Conservation (phyloP, 108 stramenopile species). For the Cyclotella distinguenda region DNA sequence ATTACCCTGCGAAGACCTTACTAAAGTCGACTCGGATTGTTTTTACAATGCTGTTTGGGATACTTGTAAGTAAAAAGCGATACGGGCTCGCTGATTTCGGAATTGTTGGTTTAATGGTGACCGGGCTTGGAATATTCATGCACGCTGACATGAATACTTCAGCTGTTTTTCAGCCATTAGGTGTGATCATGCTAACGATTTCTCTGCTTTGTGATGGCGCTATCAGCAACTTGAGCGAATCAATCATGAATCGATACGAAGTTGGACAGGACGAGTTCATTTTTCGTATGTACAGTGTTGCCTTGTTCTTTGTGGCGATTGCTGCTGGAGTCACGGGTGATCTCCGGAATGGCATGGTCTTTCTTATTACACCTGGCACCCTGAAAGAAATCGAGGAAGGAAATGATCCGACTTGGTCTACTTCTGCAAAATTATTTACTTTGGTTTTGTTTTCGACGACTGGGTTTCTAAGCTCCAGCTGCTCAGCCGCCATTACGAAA, state of each 20-base stretch:
- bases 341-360: slow-evolving; percentile 64
- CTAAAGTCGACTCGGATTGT: slow-evolving; percentile 84
- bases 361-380: slow-evolving; percentile 69
- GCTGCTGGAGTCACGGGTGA: slow-evolving; percentile 75
- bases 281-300: slow-evolving; percentile 82
- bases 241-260: slow-evolving; percentile 77
- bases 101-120: slow-evolving; percentile 80
- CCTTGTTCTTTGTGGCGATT: slow-evolving; percentile 68
- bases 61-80: slow-evolving; percentile 62
- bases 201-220: slow-evolving; percentile 84
- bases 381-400: slow-evolving; percentile 70
- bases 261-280: slow-evolving; percentile 93
- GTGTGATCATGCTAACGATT: slow-evolving; percentile 82
- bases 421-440: slow-evolving; percentile 56
- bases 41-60: slow-evolving; percentile 91
- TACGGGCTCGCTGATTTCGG: slow-evolving; percentile 70
- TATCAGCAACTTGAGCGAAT: slow-evolving; percentile 82
- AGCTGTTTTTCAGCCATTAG: slow-evolving; percentile 77
- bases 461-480: slow-evolving; percentile 84
- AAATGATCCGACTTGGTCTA: slow-evolving; percentile 68
- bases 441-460: slow-evolving; percentile 72
- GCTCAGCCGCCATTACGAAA: slow-evolving; percentile 89
- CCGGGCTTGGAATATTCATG: slow-evolving; percentile 84
- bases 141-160: slow-evolving; percentile 81
- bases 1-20: slow-evolving; percentile 90